Base-by-base conservation (phyloP, 1,284 basidiomycete genomes). In the Somion occarium region DNA sequence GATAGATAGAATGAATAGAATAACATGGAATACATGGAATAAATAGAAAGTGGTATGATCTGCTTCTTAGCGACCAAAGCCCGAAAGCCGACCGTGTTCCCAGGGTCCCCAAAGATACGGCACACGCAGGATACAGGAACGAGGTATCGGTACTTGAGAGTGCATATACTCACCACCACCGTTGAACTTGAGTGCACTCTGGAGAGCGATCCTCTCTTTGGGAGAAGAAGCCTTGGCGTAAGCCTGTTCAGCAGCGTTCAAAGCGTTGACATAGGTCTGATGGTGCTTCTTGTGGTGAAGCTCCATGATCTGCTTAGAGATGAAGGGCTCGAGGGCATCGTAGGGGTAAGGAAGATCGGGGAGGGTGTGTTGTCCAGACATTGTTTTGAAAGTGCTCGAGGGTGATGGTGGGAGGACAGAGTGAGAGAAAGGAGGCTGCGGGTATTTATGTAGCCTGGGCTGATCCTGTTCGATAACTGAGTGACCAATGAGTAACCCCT, bases 231-330 rank as follows among this genome's bases (percentile, higher is more conserved):
- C 69, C 62, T 84, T 83, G 44, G 78, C 75, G 65, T 92, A 92
- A 23, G 85, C 75, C 65, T 91, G 85, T 71, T 98, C 95, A 37
- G 94, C 93, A 22, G 93, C 83, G 69, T 97, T 96, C 56, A 96
- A 77, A 5, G 91, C 91, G 62, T 85, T 92, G 55, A 97, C 92
- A 69, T 96, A 97, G 20, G 88, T 82, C 71, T 93, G 90, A 71
- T 98, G 96, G 69, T 99, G 96, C 78, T 94, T 96, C 61, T 83
- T 83, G 77, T 99, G 95, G 72, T 99, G 96, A 55, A 98, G 79
- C 53, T 79, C 85, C 92, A 94, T 94, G 62, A 93, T 95, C 69
- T 93, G 82, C 61, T 78, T 71, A 3, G 82, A 86, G 64, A 91
- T 88, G 65, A 80, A 76, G 12, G 87, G 86, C 67, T 90, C 85